phyloP scores from a whole-genome alignment of 73 alveolate genomes.

The Blepharisma japonicum region DNA sequence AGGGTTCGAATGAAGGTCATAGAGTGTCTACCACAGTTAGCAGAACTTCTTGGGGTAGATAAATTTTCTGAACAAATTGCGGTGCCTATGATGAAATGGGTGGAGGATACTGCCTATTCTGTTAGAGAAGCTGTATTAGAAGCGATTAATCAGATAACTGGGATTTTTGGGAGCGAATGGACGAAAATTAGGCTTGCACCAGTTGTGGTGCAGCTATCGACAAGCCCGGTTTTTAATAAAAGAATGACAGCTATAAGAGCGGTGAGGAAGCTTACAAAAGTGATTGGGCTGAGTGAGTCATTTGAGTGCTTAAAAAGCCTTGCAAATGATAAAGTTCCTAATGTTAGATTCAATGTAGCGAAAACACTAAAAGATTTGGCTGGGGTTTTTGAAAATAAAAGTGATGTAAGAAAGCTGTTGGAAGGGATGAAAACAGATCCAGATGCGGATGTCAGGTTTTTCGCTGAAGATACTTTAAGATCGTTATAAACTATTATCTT shows the following conservation, averaged over 20 bases:
- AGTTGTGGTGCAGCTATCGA: not conserved
- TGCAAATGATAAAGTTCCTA: conserved; percentile 74
- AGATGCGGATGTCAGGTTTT: conserved; percentile 21
- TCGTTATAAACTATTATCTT: no score
- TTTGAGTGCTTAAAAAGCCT: conserved; percentile 34
- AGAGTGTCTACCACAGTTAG: conserved; percentile 18
- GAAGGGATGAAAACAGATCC: not conserved
- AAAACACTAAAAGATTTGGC: conserved; percentile 35
- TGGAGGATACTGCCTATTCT: not conserved
- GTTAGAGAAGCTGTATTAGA: conserved; percentile 24
- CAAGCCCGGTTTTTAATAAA: not conserved
- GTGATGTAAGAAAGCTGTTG: not conserved
- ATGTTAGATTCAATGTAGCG: conserved; percentile 74
- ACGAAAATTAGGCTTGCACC: not conserved
- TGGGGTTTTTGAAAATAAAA: not conserved
- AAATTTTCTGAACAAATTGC: not conserved
- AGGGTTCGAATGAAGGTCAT: conserved; percentile 42
- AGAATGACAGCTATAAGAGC: conserved; percentile 21
- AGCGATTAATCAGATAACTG: not conserved
- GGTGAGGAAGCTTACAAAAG: not conserved
- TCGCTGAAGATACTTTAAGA: conserved; percentile 22
- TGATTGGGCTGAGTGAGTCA: not conserved
- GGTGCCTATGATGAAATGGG: conserved; percentile 13
- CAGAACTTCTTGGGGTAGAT: not conserved
- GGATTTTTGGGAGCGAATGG: conserved; percentile 19